These are phyloP conservation scores for Apiospora rasikravindrae DNA, from an alignment of 2,329 filamentous ascomycete species.

Conservation along the genomic window DNA sequence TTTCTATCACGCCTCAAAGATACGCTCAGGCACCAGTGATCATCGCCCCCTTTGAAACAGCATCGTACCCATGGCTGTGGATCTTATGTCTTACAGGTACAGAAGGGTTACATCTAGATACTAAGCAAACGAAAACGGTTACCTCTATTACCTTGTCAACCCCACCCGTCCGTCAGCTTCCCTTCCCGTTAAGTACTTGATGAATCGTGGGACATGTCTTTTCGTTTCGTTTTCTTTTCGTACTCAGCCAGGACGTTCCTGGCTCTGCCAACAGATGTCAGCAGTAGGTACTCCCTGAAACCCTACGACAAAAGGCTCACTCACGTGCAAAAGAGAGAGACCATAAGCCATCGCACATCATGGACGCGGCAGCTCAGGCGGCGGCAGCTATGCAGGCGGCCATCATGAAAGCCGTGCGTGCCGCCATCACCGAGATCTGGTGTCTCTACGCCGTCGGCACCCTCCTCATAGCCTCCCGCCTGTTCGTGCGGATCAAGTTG, in stretches of 20 bases:
- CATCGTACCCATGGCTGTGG: neutral
- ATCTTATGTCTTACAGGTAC: neutral
- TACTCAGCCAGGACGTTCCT: no score
- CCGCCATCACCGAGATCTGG: conserved; percentile 42
- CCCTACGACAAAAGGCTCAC: neutral
- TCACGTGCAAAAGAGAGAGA: no score
- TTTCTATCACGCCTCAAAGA: neutral
- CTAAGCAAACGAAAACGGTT: neutral
- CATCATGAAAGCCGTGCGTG: neutral
- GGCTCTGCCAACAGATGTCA: neutral
- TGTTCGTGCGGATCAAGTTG: conserved; percentile 40
- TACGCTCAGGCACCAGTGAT: neutral
- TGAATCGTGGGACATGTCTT: neutral
- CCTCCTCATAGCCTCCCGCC: conserved; percentile 37
- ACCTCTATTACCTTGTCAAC: neutral
- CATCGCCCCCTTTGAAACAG: neutral
- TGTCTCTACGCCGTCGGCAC: conserved; percentile 41
- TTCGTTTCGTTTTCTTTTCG: neutral
- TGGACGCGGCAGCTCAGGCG: neutral
- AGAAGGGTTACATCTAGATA: neutral
- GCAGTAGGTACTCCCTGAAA: neutral
- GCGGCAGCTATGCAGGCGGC: neutral
- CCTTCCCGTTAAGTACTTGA: neutral
- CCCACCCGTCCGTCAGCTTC: neutral
- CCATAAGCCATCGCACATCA: neutral